Evolutionary conservation across 768 basidiomycete genomes (phyloP), one percentile per base, ranked within the genome.

Genomic region (Boletales sp.): DNA sequence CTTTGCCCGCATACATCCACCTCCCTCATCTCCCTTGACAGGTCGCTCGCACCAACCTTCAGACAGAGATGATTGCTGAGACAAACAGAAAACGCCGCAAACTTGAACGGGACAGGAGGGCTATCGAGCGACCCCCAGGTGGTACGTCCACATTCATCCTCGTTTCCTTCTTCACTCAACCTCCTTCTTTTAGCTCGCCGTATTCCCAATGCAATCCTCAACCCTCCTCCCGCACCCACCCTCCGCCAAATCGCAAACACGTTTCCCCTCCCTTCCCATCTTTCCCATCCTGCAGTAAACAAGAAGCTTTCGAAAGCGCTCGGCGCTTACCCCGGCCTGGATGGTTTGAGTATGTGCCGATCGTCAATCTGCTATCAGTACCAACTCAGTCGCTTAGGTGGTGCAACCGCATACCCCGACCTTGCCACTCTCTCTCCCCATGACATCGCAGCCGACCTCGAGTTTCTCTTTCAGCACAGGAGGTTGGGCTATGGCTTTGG

Each of bases 51-150:
- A 88, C 92, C 57, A 83, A 86, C 42, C 70, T 94, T 12, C 88
- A 94, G 61, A 87, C 81, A 2, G 85, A 87, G 13, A 89, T 95
- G 84, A 87, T 94, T 49, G 83, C 94, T 0, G 90, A 94, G 58
- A 86, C 88, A 7, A 94, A 90, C 65, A 75, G 88, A 55, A 95
- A 95, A 67, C 77, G 90, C 50, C 75, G 94, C 40, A 77, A 82
- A 42, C 68, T 98, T 33, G 94, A 97, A 65, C 77, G 93, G 51
- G 93, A 96, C 55, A 82, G 91, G 54, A 77, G 93, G 56, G 78
- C 80, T 1, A 63, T 84, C 12, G 94, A 94, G 57, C 73, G 84
- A n/a, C 86, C 88, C 10, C 82, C 80, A 41, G 82, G 86, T 46
- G 68, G 93, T 92, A 59, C 42, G 80, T 72, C 34, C 47, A 11